phyloP scores from a whole-genome alignment of 768 basidiomycete species.

The Mycena kentingensis region DNA sequence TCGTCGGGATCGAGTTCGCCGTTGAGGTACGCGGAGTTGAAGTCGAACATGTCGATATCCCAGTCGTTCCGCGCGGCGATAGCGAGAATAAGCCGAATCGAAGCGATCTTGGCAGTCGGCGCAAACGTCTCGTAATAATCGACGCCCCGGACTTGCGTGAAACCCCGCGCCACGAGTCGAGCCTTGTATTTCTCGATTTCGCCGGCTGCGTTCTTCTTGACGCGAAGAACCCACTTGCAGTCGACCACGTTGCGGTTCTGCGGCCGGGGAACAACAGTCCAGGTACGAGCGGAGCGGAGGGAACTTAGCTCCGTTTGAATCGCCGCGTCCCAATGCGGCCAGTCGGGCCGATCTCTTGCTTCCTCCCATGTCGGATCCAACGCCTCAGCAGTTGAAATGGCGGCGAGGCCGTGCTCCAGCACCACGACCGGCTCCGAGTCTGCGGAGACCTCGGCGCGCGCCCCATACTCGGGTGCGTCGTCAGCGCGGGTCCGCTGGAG shows the following conservation, averaged over 20 bases:
- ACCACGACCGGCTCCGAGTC: neutral
- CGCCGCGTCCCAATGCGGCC: conserved; percentile 28
- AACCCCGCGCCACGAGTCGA: conserved; percentile 39
- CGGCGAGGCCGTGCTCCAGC: conserved; percentile 2
- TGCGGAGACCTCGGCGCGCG: too few relatives aligned
- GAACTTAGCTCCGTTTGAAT: conserved; percentile 25
- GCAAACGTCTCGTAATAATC: conserved; percentile 34
- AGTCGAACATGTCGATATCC: conserved; percentile 31
- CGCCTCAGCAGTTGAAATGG: conserved; percentile 5
- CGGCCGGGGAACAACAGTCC: conserved; percentile 23
- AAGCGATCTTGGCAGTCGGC: conserved; percentile 25
- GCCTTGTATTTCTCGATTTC: conserved; percentile 18
- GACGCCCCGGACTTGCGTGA: conserved; percentile 41
- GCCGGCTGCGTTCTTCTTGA: conserved; percentile 28
- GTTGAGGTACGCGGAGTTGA: conserved; percentile 12
- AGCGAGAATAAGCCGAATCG: conserved; percentile 27
- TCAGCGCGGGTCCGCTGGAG: too few relatives aligned
- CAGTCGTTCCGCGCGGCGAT: conserved; percentile 30
- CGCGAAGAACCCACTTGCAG: conserved; percentile 23
- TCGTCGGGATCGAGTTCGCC: conserved; percentile 23
- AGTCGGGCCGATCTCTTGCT: conserved; percentile 25
- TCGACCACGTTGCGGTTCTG: too few relatives aligned
- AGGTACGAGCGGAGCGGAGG: conserved; percentile 28
- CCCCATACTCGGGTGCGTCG: too few relatives aligned
- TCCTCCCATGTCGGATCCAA: conserved; percentile 23